Percentiles rank a stretch among this genome's conserved stretches.
phyloP scores from a whole-genome alignment of 1,284 basidiomycete species.

The Xanthoconium separans region DNA sequence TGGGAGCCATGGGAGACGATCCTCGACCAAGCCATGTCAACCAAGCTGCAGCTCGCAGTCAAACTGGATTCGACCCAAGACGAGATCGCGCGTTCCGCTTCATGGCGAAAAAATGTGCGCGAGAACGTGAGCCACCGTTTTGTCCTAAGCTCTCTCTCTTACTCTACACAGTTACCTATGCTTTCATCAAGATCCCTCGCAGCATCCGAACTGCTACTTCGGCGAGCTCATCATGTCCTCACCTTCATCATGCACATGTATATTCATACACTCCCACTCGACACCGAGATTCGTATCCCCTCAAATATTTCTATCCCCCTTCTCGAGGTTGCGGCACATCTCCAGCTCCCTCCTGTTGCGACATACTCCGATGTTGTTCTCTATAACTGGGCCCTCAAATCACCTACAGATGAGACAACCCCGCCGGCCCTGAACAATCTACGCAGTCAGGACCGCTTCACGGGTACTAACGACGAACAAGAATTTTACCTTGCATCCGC shows the following conservation, averaged over 20 bases:
- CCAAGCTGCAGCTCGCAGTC: constrained; percentile 57
- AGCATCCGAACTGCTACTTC: constrained; percentile 63
- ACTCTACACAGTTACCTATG: constrained; percentile 37
- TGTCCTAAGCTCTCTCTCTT: not conserved
- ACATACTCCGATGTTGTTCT: constrained; percentile 95
- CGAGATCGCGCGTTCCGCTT: constrained; percentile 46
- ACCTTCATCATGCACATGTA: constrained; percentile 89
- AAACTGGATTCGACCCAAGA: constrained; percentile 41
- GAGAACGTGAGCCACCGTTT: constrained; percentile 47
- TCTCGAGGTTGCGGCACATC: constrained; percentile 69
- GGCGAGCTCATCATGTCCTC: constrained; percentile 84
- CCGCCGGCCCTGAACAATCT: constrained; percentile 52
- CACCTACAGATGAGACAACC: constrained; percentile 10
- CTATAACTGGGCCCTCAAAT: constrained; percentile 81
- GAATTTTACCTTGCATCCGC: constrained; percentile 90
- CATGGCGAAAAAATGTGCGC: constrained; percentile 65
- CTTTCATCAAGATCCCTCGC: constrained; percentile 37
- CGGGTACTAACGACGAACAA: constrained; percentile 79
- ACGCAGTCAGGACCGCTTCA: constrained; percentile 71
- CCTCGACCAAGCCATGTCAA: constrained; percentile 51
- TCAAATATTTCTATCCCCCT: constrained; percentile 75
- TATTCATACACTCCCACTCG: constrained; percentile 72
- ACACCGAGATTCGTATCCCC: constrained; percentile 62
- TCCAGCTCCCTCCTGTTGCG: constrained; percentile 86
- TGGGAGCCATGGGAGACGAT: constrained; percentile 75